These are phyloP conservation scores for Xylaria flabelliformis DNA, from an alignment of 495 filamentous ascomycete genomes.

Conservation along the genomic window DNA sequence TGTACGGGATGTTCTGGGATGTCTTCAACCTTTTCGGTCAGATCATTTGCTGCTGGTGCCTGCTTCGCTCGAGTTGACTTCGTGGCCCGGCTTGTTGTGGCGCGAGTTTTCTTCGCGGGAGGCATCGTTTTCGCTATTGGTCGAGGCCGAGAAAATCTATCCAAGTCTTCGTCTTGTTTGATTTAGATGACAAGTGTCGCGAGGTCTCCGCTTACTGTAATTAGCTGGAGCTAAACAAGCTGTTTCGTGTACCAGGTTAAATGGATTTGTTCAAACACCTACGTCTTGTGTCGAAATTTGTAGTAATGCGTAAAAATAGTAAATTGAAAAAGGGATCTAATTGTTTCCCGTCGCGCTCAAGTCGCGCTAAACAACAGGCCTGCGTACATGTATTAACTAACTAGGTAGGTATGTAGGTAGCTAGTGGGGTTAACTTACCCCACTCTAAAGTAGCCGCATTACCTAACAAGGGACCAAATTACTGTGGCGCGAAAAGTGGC, in stretches of 20 bases:
- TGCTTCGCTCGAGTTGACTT: slow-evolving; percentile 44
- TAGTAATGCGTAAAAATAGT: neutral
- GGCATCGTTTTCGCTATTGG: slow-evolving; percentile 49
- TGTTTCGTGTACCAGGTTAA: neutral
- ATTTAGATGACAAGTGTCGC: slow-evolving; percentile 66
- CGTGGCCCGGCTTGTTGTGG: slow-evolving; percentile 45
- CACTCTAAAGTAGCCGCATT: slow-evolving; percentile 13
- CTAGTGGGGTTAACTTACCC: slow-evolving; percentile 13
- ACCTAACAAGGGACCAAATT: too few relatives aligned
- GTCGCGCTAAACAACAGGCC: slow-evolving; percentile 12
- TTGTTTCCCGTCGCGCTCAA: neutral
- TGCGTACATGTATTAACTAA: too few relatives aligned
- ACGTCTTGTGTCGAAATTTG: neutral
- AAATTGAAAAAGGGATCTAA: neutral
- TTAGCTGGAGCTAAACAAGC: slow-evolving; percentile 9
- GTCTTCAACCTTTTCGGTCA: slow-evolving; percentile 59
- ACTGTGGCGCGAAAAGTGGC: too few relatives aligned
- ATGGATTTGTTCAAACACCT: neutral
- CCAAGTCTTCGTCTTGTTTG: slow-evolving; percentile 67
- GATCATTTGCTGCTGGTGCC: slow-evolving; percentile 47
- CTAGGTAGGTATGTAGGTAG: too few relatives aligned
- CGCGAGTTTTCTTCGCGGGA: slow-evolving; percentile 50
- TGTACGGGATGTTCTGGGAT: slow-evolving; percentile 45
- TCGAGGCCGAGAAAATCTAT: slow-evolving; percentile 48
- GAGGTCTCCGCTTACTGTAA: slow-evolving; percentile 43